phyloP scores from a whole-genome alignment of 2,329 filamentous ascomycete genomes.

The Neofusicoccum kwambonambiense region DNA sequence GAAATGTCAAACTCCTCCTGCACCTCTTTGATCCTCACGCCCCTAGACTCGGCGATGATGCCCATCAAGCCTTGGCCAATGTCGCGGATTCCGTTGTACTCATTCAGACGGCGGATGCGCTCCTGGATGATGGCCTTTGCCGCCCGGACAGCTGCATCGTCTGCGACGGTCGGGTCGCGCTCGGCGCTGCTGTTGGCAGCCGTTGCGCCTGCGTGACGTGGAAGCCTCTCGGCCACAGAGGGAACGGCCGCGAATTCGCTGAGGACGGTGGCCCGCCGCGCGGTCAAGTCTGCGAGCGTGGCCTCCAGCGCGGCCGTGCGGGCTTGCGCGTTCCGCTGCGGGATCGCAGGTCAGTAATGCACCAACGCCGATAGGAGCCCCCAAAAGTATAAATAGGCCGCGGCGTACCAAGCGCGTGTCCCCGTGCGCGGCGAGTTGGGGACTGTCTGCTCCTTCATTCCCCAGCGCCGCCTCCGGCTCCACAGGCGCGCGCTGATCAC shows the following conservation, averaged over 20 bases:
- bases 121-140: slow-evolving; percentile 56
- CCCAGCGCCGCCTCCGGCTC: background rate
- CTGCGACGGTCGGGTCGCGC: slow-evolving; percentile 22
- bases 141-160: slow-evolving; percentile 37
- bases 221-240: slow-evolving; percentile 35
- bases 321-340: background rate
- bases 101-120: slow-evolving; percentile 65
- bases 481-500: background rate
- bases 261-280: slow-evolving; percentile 41
- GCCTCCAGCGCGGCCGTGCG: slow-evolving; percentile 31
- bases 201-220: slow-evolving; percentile 24
- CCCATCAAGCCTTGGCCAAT: slow-evolving; percentile 65
- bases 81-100: slow-evolving; percentile 72
- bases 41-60: slow-evolving; percentile 64
- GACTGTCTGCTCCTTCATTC: background rate
- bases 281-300: slow-evolving; percentile 48
- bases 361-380: background rate
- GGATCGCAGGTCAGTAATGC: slow-evolving; percentile 1
- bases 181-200: background rate
- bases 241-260: slow-evolving; percentile 30
- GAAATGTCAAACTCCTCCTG: slow-evolving; percentile 50
- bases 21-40: slow-evolving; percentile 52
- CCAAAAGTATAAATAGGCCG: background rate
- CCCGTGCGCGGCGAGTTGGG: background rate
- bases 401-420: slow-evolving; percentile 15